A percentile compares a stretch with the other conserved stretches of the same genome.
Evolutionary conservation across 139 green algal species (phyloP).

Genomic region (Raphidocelis subcapitata): DNA sequence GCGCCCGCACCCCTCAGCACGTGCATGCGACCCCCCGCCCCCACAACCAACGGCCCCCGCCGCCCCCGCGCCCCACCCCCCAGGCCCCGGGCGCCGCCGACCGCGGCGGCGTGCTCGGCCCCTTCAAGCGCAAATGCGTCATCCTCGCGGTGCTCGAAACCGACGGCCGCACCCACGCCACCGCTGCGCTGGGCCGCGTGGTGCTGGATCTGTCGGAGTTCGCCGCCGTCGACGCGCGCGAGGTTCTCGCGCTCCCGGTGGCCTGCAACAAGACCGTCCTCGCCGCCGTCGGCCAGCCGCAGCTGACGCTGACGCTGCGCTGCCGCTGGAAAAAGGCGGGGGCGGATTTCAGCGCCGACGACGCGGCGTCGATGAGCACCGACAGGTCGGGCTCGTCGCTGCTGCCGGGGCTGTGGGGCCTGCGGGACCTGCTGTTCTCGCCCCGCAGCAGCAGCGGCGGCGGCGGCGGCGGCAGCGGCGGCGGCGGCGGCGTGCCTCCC

Average conservation of each 20-base stretch:
- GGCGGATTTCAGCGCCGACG: constrained; percentile 34
- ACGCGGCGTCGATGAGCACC: constrained; percentile 47
- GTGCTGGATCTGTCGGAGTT: constrained; percentile 66
- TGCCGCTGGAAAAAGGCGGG: constrained; percentile 51
- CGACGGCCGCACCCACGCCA: constrained; percentile 48
- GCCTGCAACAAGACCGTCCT: constrained; percentile 60
- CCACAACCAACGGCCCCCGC: too few relatives aligned
- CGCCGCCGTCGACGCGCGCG: constrained; percentile 52
- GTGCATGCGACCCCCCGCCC: too few relatives aligned
- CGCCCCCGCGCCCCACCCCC: not conserved
- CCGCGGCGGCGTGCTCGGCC: constrained; percentile 35
- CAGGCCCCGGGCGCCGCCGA: constrained; percentile 21
- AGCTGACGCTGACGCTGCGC: constrained; percentile 64
- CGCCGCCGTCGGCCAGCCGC: constrained; percentile 56
- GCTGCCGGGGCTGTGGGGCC: too few relatives aligned
- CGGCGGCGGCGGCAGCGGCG: too few relatives aligned
- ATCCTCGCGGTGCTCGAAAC: constrained; percentile 70
- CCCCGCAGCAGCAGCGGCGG: too few relatives aligned
- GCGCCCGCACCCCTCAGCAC: too few relatives aligned
- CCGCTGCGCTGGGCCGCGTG: constrained; percentile 46
- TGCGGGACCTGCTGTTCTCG: too few relatives aligned
- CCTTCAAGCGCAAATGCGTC: constrained; percentile 75
- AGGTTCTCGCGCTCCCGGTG: constrained; percentile 61
- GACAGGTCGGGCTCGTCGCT: constrained; percentile 49
- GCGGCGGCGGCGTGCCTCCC: too few relatives aligned